Percentiles rank a stretch among this genome's conserved stretches.
Conservation (phyloP, 805 yeast species). For the Tetrapisispora phaffii region DNA sequence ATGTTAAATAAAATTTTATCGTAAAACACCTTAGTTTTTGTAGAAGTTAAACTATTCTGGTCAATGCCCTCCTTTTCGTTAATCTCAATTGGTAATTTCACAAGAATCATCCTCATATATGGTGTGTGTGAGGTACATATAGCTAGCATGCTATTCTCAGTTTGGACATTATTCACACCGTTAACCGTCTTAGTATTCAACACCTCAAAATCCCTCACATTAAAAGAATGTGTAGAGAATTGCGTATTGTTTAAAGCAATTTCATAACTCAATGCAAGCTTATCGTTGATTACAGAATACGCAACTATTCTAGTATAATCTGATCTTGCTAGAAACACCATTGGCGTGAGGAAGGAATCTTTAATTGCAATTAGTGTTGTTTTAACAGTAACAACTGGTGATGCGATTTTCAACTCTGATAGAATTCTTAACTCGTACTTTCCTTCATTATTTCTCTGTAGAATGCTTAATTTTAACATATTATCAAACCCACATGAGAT, state of each 20-base stretch:
- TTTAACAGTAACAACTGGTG: constrained; percentile 46
- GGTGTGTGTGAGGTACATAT: constrained; percentile 75
- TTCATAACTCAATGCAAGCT: constrained; percentile 32
- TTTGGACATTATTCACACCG: background rate
- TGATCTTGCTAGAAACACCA: constrained; percentile 45
- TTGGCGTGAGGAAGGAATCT: constrained; percentile 19
- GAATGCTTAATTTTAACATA: constrained; percentile 27
- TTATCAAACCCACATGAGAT: constrained; percentile 56
- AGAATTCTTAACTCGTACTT: constrained; percentile 5
- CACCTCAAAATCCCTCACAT: constrained; percentile 16
- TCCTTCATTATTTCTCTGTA: background rate
- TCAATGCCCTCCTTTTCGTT: background rate
- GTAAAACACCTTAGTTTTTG: constrained; percentile 10
- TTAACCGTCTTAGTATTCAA: constrained; percentile 2
- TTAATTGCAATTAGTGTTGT: constrained; percentile 18
- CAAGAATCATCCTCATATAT: constrained; percentile 55
- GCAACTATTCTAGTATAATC: constrained; percentile 51
- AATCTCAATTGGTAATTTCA: constrained; percentile 32
- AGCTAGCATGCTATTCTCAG: constrained; percentile 30
- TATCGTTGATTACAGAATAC: constrained; percentile 15
- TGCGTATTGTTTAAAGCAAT: constrained; percentile 66
- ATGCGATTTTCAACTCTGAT: constrained; percentile 31
- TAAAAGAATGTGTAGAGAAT: constrained; percentile 54
- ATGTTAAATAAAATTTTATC: constrained; percentile 22
- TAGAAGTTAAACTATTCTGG: background rate